These are phyloP conservation scores for Globisporangium nodosum DNA, from an alignment of 352 stramenopile genomes.

Conservation along the genomic window DNA sequence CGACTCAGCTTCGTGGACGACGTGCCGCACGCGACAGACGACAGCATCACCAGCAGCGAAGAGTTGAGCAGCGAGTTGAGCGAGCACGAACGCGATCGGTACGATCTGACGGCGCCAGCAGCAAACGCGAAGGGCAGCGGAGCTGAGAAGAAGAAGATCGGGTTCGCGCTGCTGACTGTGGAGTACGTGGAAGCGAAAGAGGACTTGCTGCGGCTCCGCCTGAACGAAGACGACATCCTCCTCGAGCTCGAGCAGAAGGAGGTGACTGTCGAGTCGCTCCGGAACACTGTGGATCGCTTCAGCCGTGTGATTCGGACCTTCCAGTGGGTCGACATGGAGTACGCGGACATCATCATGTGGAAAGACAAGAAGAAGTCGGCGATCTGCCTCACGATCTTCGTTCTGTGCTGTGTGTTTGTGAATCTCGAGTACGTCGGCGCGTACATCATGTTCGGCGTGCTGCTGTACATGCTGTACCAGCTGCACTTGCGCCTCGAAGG, in stretches of 20 bases:
- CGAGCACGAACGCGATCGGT: conserved; percentile 39
- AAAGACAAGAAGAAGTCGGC: conserved; percentile 81
- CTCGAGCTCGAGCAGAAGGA: conserved; percentile 70
- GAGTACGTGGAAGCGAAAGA: conserved; percentile 71
- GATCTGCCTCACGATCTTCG: conserved; percentile 54
- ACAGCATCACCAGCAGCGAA: not conserved
- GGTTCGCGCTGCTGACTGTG: conserved; percentile 48
- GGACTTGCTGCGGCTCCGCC: conserved; percentile 56
- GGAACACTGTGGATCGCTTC: conserved; percentile 70
- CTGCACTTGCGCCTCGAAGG: conserved; percentile 63
- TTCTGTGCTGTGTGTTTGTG: conserved; percentile 58
- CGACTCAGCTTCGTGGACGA: conserved; percentile 41
- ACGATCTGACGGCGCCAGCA: conserved; percentile 29
- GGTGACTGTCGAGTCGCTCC: conserved; percentile 74
- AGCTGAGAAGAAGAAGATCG: conserved; percentile 38
- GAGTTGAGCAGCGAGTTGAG: conserved; percentile 16
- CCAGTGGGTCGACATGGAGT: conserved; percentile 73
- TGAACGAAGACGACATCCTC: conserved; percentile 44
- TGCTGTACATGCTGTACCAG: conserved; percentile 81
- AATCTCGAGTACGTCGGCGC: conserved; percentile 71
- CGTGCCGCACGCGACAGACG: conserved; percentile 13
- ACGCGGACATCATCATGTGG: conserved; percentile 78
- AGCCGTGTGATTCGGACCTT: conserved; percentile 57
- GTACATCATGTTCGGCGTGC: conserved; percentile 50
- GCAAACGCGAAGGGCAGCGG: conserved; percentile 20